These are phyloP conservation scores for Corymbia citriodora DNA, from an alignment of 441 rosid genomes.

Conservation along the genomic window DNA sequence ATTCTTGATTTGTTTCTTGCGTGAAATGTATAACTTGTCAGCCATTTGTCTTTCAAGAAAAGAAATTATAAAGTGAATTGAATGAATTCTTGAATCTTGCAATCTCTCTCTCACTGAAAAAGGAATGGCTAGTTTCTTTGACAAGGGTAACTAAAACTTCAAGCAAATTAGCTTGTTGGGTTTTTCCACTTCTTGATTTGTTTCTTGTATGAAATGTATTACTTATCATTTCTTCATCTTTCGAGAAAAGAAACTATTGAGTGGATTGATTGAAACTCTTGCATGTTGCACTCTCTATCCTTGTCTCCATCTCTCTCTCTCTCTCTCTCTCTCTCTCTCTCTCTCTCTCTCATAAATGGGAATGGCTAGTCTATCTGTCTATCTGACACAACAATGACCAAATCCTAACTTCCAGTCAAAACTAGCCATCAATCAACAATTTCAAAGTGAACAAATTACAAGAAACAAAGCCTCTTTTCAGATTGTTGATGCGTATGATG, in stretches of 20 bases:
- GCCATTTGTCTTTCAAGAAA: background rate
- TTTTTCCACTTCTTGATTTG: background rate
- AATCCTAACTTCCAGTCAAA: background rate
- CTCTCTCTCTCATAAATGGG: background rate
- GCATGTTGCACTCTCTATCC: background rate
- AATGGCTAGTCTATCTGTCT: background rate
- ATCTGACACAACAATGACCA: background rate
- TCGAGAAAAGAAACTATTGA: background rate
- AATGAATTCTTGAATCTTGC: background rate
- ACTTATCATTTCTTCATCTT: background rate
- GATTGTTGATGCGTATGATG: background rate
- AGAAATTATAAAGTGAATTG: background rate
- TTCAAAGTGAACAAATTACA: background rate
- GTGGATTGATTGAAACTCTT: background rate
- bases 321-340: no score
- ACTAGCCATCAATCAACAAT: background rate
- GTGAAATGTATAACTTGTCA: background rate
- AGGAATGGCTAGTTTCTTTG: no score
- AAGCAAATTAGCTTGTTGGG: background rate
- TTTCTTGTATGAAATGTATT: background rate
- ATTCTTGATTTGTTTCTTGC: background rate
- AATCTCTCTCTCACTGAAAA: background rate
- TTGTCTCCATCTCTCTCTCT: background rate
- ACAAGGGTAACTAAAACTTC: background rate
- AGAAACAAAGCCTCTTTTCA: background rate